These are phyloP conservation scores for Tremellales sp. DNA, from an alignment of 1,284 basidiomycete species.

Conservation along the genomic window DNA sequence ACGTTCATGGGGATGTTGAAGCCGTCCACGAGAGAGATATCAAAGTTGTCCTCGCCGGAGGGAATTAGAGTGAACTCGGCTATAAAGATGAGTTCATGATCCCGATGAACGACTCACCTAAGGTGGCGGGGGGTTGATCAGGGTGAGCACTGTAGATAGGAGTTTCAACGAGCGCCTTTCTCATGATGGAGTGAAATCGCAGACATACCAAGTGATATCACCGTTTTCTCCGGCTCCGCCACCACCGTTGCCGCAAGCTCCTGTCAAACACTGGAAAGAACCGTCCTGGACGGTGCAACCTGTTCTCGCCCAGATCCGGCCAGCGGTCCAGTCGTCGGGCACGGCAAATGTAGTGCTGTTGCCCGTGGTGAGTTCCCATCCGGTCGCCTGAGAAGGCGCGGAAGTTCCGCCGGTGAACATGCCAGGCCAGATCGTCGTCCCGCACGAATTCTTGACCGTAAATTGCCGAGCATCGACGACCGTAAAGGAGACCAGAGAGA, in stretches of 20 bases:
- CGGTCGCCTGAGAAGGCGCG: conserved; percentile 22
- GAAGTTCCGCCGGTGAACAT: conserved; percentile 14
- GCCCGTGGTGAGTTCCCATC: conserved; percentile 23
- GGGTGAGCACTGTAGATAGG: conserved; percentile 3
- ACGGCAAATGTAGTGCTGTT: conserved; percentile 17
- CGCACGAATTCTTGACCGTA: conserved; percentile 27
- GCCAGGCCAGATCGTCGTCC: conserved; percentile 27
- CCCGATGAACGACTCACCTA: conserved; percentile 12
- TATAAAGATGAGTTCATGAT: not conserved
- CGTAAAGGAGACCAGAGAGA: not conserved
- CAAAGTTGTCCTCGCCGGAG: conserved; percentile 22
- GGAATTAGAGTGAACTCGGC: conserved; percentile 31
- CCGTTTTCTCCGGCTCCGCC: conserved; percentile 11
- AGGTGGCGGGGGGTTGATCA: conserved; percentile 16
- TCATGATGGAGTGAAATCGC: not conserved
- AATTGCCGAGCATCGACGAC: conserved; percentile 17
- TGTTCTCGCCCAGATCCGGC: conserved; percentile 31
- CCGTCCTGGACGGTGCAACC: conserved; percentile 23
- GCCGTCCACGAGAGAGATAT: conserved; percentile 36
- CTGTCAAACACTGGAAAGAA: conserved; percentile 25
- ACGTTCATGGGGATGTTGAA: conserved; percentile 35
- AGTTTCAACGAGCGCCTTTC: not conserved
- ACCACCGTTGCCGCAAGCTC: conserved; percentile 15
- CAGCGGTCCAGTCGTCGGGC: conserved; percentile 22
- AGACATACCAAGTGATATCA: conserved; percentile 16